Evolutionary conservation across 164 flowering plant species (phyloP), one percentile per base, ranked within the genome.

Genomic region (Nymphaea thermarum): DNA sequence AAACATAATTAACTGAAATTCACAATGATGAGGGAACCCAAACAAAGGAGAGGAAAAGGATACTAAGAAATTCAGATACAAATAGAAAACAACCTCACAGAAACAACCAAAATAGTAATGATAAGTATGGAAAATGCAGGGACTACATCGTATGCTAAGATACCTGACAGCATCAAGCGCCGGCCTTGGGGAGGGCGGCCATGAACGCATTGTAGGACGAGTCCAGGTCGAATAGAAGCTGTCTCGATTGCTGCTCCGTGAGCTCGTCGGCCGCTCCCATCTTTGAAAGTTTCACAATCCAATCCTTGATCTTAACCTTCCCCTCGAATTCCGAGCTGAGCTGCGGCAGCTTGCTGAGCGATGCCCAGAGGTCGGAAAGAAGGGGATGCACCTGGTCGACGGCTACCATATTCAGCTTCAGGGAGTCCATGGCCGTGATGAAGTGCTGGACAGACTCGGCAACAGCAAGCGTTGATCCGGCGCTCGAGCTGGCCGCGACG

Each of bases 181-280:
- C 91, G 63, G 87, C 85, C 77, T 77, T 81, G 16, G 97, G 97
- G 83, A 94, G 78, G n/a, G 96, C 94, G 5, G 95, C 96, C 95
- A 94, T 88, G 69, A 94, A 94, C 15, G 92, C 84, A 72, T 88
- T 94, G 78, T 91, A 94, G 0, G 98, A 89, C 0, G 98, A 91
- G 72, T 89, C 98, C 2, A 94, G 84, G 71, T 94, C 98, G 64
- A 94, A 94, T 73, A 82, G 97, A 16, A 94, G 92, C 79, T 89
- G 98, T 78, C 98, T 76, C 3, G 97, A 78, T 77, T 94, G 97
- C 86, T 91, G 96, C 69, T 89, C 97, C 1, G 98, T 89, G 67
- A 91, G 76, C 86, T 94, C 96, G 71, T 91, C 98, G 0, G 98
- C 90, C 12, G 95, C 97, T 3, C 97, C 91, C 97, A 94, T 94